A percentile compares a stretch with the other conserved stretches of the same genome.
These are phyloP conservation scores for Dendrothele bispora DNA, from an alignment of 768 basidiomycete genomes.

Conservation along the genomic window DNA sequence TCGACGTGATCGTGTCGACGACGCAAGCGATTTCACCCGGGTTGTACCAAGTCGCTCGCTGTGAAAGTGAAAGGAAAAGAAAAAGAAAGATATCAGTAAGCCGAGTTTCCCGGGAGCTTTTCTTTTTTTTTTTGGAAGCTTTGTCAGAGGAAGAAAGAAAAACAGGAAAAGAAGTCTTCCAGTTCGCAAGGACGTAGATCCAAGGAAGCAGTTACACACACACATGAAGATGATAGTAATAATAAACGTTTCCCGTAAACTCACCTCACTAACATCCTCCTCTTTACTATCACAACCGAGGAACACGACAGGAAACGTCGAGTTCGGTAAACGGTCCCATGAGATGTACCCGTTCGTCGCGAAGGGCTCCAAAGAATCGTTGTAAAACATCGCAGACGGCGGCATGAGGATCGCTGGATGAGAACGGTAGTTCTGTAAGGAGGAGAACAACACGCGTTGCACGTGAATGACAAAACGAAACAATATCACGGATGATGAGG, in stretches of 20 bases:
- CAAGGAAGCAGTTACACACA: not conserved
- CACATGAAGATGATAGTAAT: not conserved
- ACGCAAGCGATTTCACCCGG: constrained; percentile 43
- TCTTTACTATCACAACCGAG: constrained; percentile 40
- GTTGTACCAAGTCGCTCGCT: constrained; percentile 53
- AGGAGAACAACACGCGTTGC: constrained; percentile 2
- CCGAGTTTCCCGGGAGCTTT: too few species aligned
- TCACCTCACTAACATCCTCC: constrained; percentile 46
- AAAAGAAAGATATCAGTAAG: not conserved
- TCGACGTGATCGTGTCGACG: constrained; percentile 36
- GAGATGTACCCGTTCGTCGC: constrained; percentile 40
- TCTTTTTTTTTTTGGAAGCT: too few species aligned
- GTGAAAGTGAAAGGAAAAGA: not conserved
- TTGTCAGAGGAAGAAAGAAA: too few species aligned
- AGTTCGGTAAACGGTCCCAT: constrained; percentile 41
- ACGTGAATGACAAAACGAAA: not conserved
- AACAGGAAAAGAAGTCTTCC: too few species aligned
- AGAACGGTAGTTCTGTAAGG: constrained; percentile 44
- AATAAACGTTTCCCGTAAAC: not conserved
- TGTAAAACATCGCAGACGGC: constrained; percentile 53
- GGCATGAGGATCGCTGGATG: constrained; percentile 56
- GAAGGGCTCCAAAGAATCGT: constrained; percentile 45
- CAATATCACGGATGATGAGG: too few species aligned
- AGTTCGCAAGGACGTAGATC: too few species aligned
- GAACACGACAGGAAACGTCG: constrained; percentile 43